A percentile compares a stretch with the other conserved stretches of the same genome.
phyloP scores from a whole-genome alignment of 257 asterid genomes.

The Craterostigma plantagineum region DNA sequence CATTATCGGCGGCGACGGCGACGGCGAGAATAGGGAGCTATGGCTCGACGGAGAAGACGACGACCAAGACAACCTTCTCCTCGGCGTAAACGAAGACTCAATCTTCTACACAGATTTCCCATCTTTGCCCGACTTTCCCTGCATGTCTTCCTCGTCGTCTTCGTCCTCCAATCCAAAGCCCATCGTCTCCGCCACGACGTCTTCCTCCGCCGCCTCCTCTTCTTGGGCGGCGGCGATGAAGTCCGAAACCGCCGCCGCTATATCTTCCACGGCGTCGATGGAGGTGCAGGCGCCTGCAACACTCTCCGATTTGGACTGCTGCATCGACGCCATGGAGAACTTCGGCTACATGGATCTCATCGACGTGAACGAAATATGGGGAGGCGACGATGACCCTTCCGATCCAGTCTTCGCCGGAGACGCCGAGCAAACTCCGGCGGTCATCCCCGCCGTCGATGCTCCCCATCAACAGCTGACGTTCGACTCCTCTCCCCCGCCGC shows the following conservation, averaged over 20 bases:
- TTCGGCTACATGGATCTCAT: constrained; percentile 61
- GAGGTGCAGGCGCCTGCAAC: constrained; percentile 7
- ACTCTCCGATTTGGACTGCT: constrained; percentile 5
- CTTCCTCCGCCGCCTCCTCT: constrained; percentile 31
- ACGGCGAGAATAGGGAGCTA: no score
- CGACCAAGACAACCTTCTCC: no score
- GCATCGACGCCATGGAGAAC: constrained; percentile 45
- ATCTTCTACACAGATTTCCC: constrained; percentile 49
- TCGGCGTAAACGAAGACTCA: no score
- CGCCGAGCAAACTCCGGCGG: no score
- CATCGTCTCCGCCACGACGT: constrained; percentile 14
- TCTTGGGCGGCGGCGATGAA: constrained; percentile 17
- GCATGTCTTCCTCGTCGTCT: constrained; percentile 91
- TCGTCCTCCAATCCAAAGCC: constrained; percentile 39
- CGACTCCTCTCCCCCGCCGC: no score
- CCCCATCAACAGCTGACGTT: no score
- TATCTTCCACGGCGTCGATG: constrained; percentile 37
- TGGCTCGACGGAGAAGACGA: no score
- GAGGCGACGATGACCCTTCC: no score
- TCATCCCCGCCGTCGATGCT: no score
- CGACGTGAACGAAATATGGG: constrained; percentile 36
- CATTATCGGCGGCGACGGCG: no score
- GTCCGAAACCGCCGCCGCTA: constrained; percentile 15
- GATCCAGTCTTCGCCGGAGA: no score
- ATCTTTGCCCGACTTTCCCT: constrained; percentile 56